Evolutionary conservation across 352 stramenopile genomes (phyloP), one percentile per base, ranked within the genome.

Genomic region (Phytopythium ostracodes): DNA sequence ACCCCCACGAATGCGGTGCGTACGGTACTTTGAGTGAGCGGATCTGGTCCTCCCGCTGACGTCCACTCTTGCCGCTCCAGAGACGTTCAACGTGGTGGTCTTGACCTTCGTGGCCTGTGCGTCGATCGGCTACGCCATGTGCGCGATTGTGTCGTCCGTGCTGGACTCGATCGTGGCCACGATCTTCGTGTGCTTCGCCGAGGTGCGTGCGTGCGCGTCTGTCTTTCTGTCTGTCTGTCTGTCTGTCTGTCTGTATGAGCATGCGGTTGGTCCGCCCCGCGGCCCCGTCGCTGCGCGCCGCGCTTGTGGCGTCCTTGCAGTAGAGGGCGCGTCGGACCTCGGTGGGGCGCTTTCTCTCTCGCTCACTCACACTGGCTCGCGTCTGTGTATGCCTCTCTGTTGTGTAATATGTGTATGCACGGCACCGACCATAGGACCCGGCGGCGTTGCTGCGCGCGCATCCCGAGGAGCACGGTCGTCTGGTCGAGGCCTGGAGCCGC

Each of bases 171-270:
- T 92, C 53, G 87, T 96, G 18, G 71, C 82, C 33, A 96, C 87
- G 24, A 89, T 96, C 62, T 96, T 92, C 60, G 85, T 96, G 29
- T 94, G 87, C 68, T 94, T 96, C 67, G 87, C 87, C 18, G 81
- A 91, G 79, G 86, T 95, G 63, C 54, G 77, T 79, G 47, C 65
- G 42, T 55, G 54, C 61, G 29, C 4, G 49, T 55, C 25, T 12
- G 49, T 51, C 44, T 25, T 9, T 31, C 46, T 27, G n/a, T 17
- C 27, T 24, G 29, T 7, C 29, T 33, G 29, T 33, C 29, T 33
- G n/a, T 31, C 46, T 27, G n/a, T 17, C 27, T 24, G 29, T 7
- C 29, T 33, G 29, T 33, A 3, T 33, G 29, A 33, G 29, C 7
- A 10, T 38, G 22, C 49, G 18, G 49, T 40, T n/a, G 25, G 49